Evolutionary conservation across 306 rosid genomes (phyloP), one percentile per base, ranked within the genome.

Genomic region (Corylus heterophylla): DNA sequence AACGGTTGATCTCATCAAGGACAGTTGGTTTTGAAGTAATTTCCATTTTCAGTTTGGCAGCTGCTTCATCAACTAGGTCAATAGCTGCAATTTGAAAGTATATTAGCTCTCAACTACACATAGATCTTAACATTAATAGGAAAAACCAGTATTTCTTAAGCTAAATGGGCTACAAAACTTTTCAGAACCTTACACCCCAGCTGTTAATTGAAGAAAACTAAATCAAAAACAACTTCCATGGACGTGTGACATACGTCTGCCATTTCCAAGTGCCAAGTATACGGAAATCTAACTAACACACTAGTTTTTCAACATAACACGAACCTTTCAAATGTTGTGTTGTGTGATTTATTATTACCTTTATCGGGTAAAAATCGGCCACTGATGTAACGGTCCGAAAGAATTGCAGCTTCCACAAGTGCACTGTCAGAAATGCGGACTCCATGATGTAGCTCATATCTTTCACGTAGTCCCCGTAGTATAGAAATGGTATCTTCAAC

Each of bases 361-460:
- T 95, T 95, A 84, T 95, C 99, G 4, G 99, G 99, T 75, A 95
- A 85, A 89, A 95, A 95, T 68, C 99, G 84, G 69, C 98, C 99
- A 81, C 99, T 95, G 80, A 95, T 95, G 86, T 95, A 95, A 62
- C 99, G 97, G 79, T 95, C 99, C 7, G 99, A 95, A 49, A 93
- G 91, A 84, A 95, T 90, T 48, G 99, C 99, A 83, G 99, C 99
- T 62, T 90, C 98, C 55, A 95, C 99, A 51, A 95, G 98, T 42
- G 99, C 99, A 88, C 93, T 75, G 78, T 95, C 99, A 70, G 99
- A 93, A 81, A 95, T 93, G 72, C 98, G 98, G 63, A 95, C 99
- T 85, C 99, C 99, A 64, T 95, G 99, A 89, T 95, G 99, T 85
- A 95, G 83, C 79, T 95, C 98, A 22, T 95, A 95, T 89, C 99